Evolutionary conservation across 495 filamentous ascomycete species (phyloP).

Genomic region (Aspergillus leporis): DNA sequence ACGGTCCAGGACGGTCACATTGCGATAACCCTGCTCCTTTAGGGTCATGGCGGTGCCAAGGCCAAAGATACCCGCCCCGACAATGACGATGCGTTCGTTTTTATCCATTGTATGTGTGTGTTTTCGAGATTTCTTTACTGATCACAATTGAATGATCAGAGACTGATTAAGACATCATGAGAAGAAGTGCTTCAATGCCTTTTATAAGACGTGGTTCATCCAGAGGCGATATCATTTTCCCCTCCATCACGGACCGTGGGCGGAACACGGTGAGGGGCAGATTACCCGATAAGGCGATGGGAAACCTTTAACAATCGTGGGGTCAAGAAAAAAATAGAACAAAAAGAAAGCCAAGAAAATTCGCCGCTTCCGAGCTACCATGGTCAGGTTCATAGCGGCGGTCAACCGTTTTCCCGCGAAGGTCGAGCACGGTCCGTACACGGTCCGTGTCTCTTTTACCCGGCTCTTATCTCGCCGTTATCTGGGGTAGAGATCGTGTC

Average conservation of each 20-base stretch:
- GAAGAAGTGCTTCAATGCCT: neutral
- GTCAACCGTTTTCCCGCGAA: neutral
- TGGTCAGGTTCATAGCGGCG: no score
- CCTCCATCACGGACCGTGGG: neutral
- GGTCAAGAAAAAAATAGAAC: neutral
- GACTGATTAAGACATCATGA: neutral
- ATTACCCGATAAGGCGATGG: neutral
- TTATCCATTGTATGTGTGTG: constrained; percentile 26
- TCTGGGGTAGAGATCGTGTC: neutral
- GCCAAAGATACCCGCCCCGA: constrained; percentile 73
- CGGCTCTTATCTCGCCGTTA: neutral
- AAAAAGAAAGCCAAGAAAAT: neutral
- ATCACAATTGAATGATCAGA: neutral
- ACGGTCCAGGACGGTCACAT: constrained; percentile 67
- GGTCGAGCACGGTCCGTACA: neutral
- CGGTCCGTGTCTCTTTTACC: neutral
- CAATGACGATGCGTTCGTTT: constrained; percentile 55
- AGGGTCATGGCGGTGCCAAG: constrained; percentile 62
- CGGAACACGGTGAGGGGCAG: constrained; percentile 1
- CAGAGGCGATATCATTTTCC: neutral
- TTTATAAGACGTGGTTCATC: neutral
- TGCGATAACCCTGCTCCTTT: constrained; percentile 47
- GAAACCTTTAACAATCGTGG: no score
- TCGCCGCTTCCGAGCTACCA: neutral
- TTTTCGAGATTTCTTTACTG: neutral